Evolutionary conservation across 2,329 filamentous ascomycete species (phyloP).

Genomic region (Microsporum ferrugineum): DNA sequence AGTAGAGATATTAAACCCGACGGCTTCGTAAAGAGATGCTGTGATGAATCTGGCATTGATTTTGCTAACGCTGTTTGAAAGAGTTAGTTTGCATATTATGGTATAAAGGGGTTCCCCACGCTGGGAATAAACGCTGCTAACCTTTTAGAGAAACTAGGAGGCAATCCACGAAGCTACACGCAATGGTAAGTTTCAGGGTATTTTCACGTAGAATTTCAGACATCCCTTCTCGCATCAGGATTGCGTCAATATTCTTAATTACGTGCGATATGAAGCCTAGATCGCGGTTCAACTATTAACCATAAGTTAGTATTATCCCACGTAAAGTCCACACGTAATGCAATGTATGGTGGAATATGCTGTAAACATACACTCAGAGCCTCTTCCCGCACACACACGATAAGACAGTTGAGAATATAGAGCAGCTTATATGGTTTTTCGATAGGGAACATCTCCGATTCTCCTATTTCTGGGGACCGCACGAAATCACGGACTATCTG

Average conservation of each 20-base stretch:
- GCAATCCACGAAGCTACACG: slow-evolving; percentile 46
- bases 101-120: neutral
- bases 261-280: slow-evolving; percentile 32
- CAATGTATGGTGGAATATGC: neutral
- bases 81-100: neutral
- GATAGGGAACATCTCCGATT: slow-evolving; percentile 54
- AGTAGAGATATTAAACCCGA: slow-evolving; percentile 26
- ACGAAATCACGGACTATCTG: slow-evolving; percentile 51
- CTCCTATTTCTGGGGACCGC: slow-evolving; percentile 41
- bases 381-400: slow-evolving; percentile 47
- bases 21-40: slow-evolving; percentile 26
- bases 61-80: slow-evolving; percentile 15
- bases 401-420: slow-evolving; percentile 59
- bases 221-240: slow-evolving; percentile 49
- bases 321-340: neutral
- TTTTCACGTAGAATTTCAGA: slow-evolving; percentile 36
- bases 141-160: slow-evolving; percentile 47
- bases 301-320: slow-evolving; percentile 12
- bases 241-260: slow-evolving; percentile 47
- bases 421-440: slow-evolving; percentile 60
- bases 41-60: slow-evolving; percentile 10
- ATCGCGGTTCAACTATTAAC: slow-evolving; percentile 22
- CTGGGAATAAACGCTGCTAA: slow-evolving; percentile 21
- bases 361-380: slow-evolving; percentile 24
- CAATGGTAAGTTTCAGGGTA: slow-evolving; percentile 40